phyloP scores from a whole-genome alignment of 1,284 basidiomycete species.

The Melampsora abietis-canadensis region DNA sequence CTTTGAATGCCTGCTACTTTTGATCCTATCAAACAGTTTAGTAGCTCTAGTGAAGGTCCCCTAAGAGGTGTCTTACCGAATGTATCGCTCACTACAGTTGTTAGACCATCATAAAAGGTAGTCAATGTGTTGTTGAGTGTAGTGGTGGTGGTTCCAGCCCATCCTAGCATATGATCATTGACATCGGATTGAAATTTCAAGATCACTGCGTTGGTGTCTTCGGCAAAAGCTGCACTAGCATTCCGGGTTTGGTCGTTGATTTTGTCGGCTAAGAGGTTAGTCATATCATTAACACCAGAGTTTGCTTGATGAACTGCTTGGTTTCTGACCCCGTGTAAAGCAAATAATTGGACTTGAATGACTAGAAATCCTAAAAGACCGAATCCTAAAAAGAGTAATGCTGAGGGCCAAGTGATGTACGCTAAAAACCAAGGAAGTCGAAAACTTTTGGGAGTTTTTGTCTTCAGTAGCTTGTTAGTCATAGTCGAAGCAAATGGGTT shows the following conservation, averaged over 20 bases:
- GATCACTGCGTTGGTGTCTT: constrained; percentile 37
- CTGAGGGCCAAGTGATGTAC: constrained; percentile 29
- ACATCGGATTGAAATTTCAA: constrained; percentile 28
- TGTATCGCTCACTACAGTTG: constrained; percentile 20
- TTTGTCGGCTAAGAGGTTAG: constrained; percentile 27
- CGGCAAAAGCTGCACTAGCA: constrained; percentile 27
- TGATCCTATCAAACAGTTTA: constrained; percentile 34
- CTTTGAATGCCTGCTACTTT: constrained; percentile 32
- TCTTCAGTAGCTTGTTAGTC: constrained; percentile 7
- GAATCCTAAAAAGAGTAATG: constrained; percentile 27
- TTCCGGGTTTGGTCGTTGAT: constrained; percentile 30
- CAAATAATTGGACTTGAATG: constrained; percentile 25
- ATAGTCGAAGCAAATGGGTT: constrained; percentile 14
- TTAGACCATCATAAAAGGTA: constrained; percentile 39
- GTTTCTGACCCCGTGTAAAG: constrained; percentile 15
- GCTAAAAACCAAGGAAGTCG: constrained; percentile 35
- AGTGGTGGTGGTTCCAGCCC: constrained; percentile 36
- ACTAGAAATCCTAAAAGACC: constrained; percentile 22
- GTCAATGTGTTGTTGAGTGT: constrained; percentile 38
- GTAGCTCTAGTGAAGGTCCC: constrained; percentile 15
- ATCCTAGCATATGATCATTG: constrained; percentile 38
- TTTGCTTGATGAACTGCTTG: constrained; percentile 33
- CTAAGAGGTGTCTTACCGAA: constrained; percentile 36
- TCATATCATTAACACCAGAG: constrained; percentile 13
- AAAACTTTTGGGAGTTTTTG: constrained; percentile 1